These are phyloP conservation scores for Aspergillus oerlinghausenensis DNA, from an alignment of 2,329 filamentous ascomycete species.

Conservation along the genomic window DNA sequence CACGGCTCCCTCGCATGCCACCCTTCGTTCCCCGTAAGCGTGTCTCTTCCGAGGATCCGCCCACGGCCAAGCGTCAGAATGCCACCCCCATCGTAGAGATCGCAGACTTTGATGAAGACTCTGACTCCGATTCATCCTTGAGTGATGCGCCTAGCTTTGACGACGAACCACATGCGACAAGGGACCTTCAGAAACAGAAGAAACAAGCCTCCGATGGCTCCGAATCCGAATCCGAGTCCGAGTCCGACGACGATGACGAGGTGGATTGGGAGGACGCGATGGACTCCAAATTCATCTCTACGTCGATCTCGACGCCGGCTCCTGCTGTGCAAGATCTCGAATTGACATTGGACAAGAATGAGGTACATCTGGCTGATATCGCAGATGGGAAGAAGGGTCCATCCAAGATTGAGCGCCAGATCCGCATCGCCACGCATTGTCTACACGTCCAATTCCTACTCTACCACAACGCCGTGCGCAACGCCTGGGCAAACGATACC, in stretches of 20 bases:
- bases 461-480: conserved; percentile 83
- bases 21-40: conserved; percentile 45
- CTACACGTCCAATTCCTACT: conserved; percentile 83
- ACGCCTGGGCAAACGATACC: conserved; percentile 75
- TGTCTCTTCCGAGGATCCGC: conserved; percentile 30
- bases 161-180: conserved; percentile 51
- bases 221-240: conserved; percentile 49
- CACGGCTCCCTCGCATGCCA: conserved; percentile 34
- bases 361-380: conserved; percentile 57
- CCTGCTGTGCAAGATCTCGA: conserved; percentile 64
- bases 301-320: conserved; percentile 38
- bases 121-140: conserved; percentile 32
- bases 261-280: conserved; percentile 58
- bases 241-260: conserved; percentile 53
- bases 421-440: conserved; percentile 75
- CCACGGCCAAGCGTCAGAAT: conserved; percentile 34
- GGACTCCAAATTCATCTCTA: conserved; percentile 32
- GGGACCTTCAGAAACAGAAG: conserved; percentile 40
- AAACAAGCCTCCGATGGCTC: conserved; percentile 29
- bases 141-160: conserved; percentile 41
- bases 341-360: conserved; percentile 57
- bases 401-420: conserved; percentile 75
- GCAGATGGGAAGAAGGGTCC: conserved; percentile 73
- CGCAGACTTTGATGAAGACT: conserved; percentile 21
- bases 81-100: conserved; percentile 20